Base-by-base conservation (phyloP, 2,329 filamentous ascomycete species). In the Phialemoniopsis sp. region DNA sequence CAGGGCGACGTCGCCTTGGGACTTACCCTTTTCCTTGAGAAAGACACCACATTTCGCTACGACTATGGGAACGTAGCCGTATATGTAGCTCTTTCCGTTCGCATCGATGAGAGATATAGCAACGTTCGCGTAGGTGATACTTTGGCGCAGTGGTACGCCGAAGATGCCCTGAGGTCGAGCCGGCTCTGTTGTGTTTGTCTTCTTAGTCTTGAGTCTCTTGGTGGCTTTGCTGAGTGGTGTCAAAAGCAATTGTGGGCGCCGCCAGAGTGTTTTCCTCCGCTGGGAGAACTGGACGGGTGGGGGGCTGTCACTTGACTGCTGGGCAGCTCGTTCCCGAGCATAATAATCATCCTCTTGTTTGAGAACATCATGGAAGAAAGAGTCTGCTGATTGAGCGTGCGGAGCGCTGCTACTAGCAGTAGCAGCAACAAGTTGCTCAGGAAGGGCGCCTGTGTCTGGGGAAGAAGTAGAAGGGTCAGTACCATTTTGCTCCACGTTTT, bases 41-140 rank as follows among this genome's bases (percentile, higher is more conserved):
- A 90, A 98, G 4, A 98, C 90, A 46, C 93, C 93, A 60, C 93
- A 97, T 63, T 98, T 98, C 29, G 93, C 93, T 39, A 98, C 91
- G 32, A 98, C 91, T 48, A 98, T 97, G 14, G 93, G 93, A 8
- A 98, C 91, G 57, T 97, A 97, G 56, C 93, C 93, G 62, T 97
- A 98, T 39, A 97, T 96, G 62, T 95, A 97, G 66, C 89, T 95
- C 62, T 93, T 82, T 26, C 91, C 91, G 49, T 93, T 78, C 49
- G 91, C 88, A 59, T 97, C 90, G 49, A 93, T 87, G 19, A 98
- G 78, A 16, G 91, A 97, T 55, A 98, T 98, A 47, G 93, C 93
- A 44, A 98, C 93, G 58, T 97, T 98, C 43, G 93, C 93, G 62
- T 98, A 97, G 44, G 86, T 87, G 61, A 98, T 97, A 67, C 91